phyloP scores from a whole-genome alignment of 1,139 yeast species.

The Hanseniaspora uvarum region DNA sequence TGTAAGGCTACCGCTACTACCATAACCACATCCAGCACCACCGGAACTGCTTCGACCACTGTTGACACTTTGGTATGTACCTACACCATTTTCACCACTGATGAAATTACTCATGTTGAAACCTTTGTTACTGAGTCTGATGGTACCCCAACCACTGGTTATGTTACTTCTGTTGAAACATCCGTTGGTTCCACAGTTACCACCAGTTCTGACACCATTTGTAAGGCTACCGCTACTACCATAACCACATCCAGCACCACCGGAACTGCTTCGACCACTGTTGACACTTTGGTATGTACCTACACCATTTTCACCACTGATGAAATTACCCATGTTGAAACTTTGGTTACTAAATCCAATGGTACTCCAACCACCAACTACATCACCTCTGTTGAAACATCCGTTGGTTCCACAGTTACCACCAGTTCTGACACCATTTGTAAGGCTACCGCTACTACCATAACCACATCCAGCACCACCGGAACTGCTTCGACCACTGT shows the following conservation, averaged over 20 bases:
- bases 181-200: not conserved
- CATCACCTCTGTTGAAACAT: not conserved
- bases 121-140: conserved; percentile 5
- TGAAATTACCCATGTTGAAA: conserved; percentile 1
- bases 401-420: not conserved
- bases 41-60: not conserved
- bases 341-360: conserved; percentile 3
- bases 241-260: not conserved
- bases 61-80: conserved; percentile 1
- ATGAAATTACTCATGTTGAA: conserved; percentile 1
- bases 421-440: conserved; percentile 7
- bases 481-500: not conserved
- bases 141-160: not conserved
- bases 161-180: not conserved
- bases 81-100: not conserved
- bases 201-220: conserved; percentile 3
- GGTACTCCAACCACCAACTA: not conserved
- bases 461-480: not conserved
- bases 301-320: conserved; percentile 1
- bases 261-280: not conserved
- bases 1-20: not conserved
- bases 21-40: not conserved
- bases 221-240: not conserved
- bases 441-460: not conserved
- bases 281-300: not conserved